These are phyloP conservation scores for Conidiobolus coronatus DNA, from an alignment of 371 early-diverging fungal species.

Conservation along the genomic window DNA sequence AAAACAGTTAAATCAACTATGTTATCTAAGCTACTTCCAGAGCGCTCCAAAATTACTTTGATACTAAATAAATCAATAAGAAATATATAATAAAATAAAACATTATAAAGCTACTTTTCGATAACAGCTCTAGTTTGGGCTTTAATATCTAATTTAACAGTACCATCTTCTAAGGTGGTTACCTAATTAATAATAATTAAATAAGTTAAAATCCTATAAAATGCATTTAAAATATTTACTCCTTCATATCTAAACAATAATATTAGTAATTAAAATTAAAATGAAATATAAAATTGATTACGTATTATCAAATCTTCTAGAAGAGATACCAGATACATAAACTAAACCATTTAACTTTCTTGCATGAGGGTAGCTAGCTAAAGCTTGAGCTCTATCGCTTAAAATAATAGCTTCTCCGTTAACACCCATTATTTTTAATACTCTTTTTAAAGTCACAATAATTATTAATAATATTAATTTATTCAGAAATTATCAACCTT, in stretches of 20 bases:
- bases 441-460: neutral
- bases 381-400: conserved; percentile 23
- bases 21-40: conserved; percentile 20
- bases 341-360: conserved; percentile 23
- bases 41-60: conserved; percentile 19
- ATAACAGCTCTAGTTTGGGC: conserved; percentile 33
- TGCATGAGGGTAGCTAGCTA: conserved; percentile 41
- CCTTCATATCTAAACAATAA: conserved; percentile 15
- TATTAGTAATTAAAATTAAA: neutral
- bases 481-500: too few species aligned
- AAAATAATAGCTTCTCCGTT: conserved; percentile 26
- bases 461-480: too few species aligned
- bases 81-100: too few species aligned
- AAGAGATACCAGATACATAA: conserved; percentile 35
- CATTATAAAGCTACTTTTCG: too few species aligned
- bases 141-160: conserved; percentile 22
- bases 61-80: conserved; percentile 21
- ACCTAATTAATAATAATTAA: conserved; percentile 10
- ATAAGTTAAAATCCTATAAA: neutral
- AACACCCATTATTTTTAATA: neutral
- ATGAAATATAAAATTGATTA: conserved; percentile 9
- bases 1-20: conserved; percentile 41
- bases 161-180: conserved; percentile 20
- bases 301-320: conserved; percentile 29
- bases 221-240: conserved; percentile 5